These are phyloP conservation scores for Giardia duodenalis DNA, from an alignment of 208 protist genomes.

Conservation along the genomic window DNA sequence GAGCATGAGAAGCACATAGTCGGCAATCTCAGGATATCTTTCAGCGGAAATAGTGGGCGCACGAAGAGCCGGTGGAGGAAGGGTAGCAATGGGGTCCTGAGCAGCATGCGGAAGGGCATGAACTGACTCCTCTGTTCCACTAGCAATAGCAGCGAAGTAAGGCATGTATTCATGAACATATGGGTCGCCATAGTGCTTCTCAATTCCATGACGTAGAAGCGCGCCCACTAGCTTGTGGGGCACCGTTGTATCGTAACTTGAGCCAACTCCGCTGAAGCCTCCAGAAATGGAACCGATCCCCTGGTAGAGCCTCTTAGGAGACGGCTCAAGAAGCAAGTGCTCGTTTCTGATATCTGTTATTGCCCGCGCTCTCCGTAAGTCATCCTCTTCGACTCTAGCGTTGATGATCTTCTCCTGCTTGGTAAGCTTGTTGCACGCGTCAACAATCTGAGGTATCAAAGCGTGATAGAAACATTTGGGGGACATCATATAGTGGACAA, in stretches of 20 bases:
- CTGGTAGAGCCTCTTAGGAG: background rate
- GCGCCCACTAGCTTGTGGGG: background rate
- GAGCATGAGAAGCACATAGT: background rate
- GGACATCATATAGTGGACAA: background rate
- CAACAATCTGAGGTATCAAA: background rate
- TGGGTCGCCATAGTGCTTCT: background rate
- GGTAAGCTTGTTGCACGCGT: background rate
- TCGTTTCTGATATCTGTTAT: background rate
- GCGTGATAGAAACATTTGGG: background rate
- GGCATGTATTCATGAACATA: background rate
- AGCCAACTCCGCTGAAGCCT: background rate
- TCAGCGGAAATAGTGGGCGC: background rate
- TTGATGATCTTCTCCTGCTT: background rate
- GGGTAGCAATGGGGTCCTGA: too few relatives aligned
- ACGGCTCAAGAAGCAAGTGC: background rate
- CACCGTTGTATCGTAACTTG: background rate
- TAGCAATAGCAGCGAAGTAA: background rate
- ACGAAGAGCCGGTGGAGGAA: too few relatives aligned
- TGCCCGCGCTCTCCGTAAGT: background rate
- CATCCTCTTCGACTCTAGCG: background rate
- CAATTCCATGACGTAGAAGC: background rate
- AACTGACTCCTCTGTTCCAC: too few relatives aligned
- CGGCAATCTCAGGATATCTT: background rate
- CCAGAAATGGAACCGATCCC: background rate
- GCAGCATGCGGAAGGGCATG: too few relatives aligned